Base-by-base conservation (phyloP, 2,329 filamentous ascomycete species). In the Aspergillus udagawae region DNA sequence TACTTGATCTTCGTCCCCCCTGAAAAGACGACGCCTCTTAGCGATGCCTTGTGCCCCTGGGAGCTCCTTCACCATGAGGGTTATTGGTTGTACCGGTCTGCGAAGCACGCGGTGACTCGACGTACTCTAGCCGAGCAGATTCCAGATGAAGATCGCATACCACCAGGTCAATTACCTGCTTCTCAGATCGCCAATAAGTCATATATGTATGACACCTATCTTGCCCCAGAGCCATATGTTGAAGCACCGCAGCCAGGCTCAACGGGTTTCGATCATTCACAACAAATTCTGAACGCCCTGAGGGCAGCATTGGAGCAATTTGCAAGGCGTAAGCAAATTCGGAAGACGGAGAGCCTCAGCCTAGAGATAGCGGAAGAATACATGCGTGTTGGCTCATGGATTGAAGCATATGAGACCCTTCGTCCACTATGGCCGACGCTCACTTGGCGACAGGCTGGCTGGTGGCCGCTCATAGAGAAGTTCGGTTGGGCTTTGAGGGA, bases 31-130 rank as follows among this genome's bases (percentile, higher is more conserved):
- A 72, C 80, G 45, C 71, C 78, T 2, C 60, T 75, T 3, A 74
- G 74, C 21, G 83, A 86, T 51, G 74, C 76, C 44, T 60, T 83
- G n/a, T 74, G 73, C 7, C 83, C 85, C 0, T 86, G 83, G 80
- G 79, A 86, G 59, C 69, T 81, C 14, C 73, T 87, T 14, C 84
- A 86, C 59, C 85, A 87, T 66, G 74, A 84, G 57, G 85, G 84
- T 1, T 87, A 87, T 68, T 87, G 84, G 84, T 70, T 83, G 49
- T 75, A 80, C 57, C 72, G 82, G 20, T 77, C 83, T 6, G 79
- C 80, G 12, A 80, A 79, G 51, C 79, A 83, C 64, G 76, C 82
- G 8, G 75, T 77, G 62, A 67, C 70, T 49, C 79, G 85, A 23
- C 80, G 80, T 59, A 63, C 72, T 14, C 73, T 82, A 49, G 83